Conservation (phyloP, 1,284 basidiomycete genomes). For the Pseudozyma hubeiensis region DNA sequence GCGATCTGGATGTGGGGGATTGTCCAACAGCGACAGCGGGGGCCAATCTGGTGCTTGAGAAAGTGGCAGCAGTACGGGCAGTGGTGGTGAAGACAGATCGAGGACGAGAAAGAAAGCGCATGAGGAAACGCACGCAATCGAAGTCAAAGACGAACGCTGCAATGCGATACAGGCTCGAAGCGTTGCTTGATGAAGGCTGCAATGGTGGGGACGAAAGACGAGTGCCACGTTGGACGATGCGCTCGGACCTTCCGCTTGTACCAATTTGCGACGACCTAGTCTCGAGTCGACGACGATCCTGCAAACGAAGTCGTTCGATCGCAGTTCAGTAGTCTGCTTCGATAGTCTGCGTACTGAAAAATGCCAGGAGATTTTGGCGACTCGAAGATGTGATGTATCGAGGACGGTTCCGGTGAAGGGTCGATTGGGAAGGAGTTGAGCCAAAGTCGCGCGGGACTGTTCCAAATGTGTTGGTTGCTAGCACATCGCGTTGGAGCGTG, state of each 20-base stretch:
- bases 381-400: too few relatives aligned
- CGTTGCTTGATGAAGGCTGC: neutral
- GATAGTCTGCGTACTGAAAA: too few relatives aligned
- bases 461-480: too few relatives aligned
- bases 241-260: neutral
- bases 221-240: neutral
- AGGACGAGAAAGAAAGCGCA: conserved; percentile 29
- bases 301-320: too few relatives aligned
- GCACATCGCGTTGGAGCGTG: too few relatives aligned
- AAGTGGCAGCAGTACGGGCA: neutral
- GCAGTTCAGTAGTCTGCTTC: too few relatives aligned
- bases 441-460: too few relatives aligned
- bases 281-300: too few relatives aligned
- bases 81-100: conserved; percentile 14
- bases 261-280: too few relatives aligned
- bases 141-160: neutral
- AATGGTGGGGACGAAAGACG: neutral
- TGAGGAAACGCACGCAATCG: conserved; percentile 8
- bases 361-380: too few relatives aligned
- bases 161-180: neutral
- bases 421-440: too few relatives aligned
- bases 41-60: neutral
- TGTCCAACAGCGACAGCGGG: neutral
- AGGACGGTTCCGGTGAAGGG: too few relatives aligned
- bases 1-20: neutral